Evolutionary conservation across 345 rosid genomes (phyloP), one percentile per base, ranked within the genome.

Genomic region (Carallia pectinifolia): DNA sequence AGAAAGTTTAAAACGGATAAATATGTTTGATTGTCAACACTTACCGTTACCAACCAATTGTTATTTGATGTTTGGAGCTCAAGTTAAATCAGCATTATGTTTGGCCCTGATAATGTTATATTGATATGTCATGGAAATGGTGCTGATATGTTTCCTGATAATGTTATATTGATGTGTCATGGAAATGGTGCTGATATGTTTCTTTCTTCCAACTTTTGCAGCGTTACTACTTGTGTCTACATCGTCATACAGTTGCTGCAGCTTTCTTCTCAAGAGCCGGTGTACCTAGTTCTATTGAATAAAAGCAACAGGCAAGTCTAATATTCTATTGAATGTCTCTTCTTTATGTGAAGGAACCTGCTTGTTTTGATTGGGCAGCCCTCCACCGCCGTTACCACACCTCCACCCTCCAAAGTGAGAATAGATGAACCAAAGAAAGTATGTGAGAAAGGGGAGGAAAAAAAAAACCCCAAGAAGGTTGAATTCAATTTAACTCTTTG

Each of bases 251-350:
- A 90, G 74, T 85, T 93, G 37, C 76, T 73, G 56, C 82, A 75
- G 62, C 90, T 93, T 17, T 65, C 88, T 71, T 74, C 86, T 36
- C 81, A 79, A 31, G 97, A 93, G 72, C 93, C 96, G 3, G 82
- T 88, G 53, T 89, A 86, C 81, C 84, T 90, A 12, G 77, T 90
- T 67, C 70, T 93, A 53, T 69, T 90, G 78, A 85, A 68, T 19
- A 71, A 33, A 58, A 70, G 65, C 39, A 73, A 76, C 84, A 81
- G 93, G 97, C 83, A 86, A 76, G 81, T 62, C 30, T 27, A 31
- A 3, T 69, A 0, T 18, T 18, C 6, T 40, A 6, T 52, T 64
- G 31, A 56, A 23, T 63, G 4, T 23, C 16, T 60, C 71, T 68
- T 48, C 23, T 33, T 53, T 47, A 37, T 13, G 36, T 60, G 12